Base-by-base conservation (phyloP, 192 early-diverging fungal species). In the Umbelopsis sp. region DNA sequence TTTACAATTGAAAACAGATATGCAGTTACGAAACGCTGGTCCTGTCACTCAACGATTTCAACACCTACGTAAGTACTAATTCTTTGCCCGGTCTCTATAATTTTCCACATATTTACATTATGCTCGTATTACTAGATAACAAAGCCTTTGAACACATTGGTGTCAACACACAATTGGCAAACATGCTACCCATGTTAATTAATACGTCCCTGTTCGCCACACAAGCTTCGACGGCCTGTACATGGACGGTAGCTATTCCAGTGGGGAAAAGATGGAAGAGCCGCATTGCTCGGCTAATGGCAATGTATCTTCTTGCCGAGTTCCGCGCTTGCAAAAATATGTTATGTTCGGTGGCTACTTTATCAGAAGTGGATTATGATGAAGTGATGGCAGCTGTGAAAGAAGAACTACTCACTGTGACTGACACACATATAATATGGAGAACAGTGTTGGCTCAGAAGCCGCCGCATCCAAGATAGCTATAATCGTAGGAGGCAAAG, bases 261-360 rank as follows among this genome's bases (percentile, higher is more conserved):
- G 55, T 61, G 2, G 55, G 55, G 16, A 61, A 61, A 16, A 25
- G 55, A 61, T 61, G 55, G 55, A 61, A 13, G 33, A 61, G 55
- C n/a, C 30, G 55, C 13, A 61, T 61, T n/a, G 55, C 55, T 61
- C 27, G 55, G 25, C 30, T 61, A 27, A 27, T 61, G 30, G 55
- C 55, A 7, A n/a, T 61, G 18, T 61, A 61, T 61, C 55, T 61
- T 0, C 55, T 61, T 16, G 27, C 55, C 3, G 55, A 61, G 33
- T 61, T 61, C 30, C 55, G 55, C 16, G 16, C 55, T 5, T 61
- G 55, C 55, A 61, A 61, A n/a, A 61, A 61, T 61, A 61, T 61
- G 55, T 11, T 61, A 25, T 61, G 55, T 61, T 35, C 55, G 0
- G 55, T 61, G 27, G 55, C 55, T 4, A n/a, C 27, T 8, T 61